Conservation (phyloP, 2,329 filamentous ascomycete species). For the Colletotrichum trifolii region DNA sequence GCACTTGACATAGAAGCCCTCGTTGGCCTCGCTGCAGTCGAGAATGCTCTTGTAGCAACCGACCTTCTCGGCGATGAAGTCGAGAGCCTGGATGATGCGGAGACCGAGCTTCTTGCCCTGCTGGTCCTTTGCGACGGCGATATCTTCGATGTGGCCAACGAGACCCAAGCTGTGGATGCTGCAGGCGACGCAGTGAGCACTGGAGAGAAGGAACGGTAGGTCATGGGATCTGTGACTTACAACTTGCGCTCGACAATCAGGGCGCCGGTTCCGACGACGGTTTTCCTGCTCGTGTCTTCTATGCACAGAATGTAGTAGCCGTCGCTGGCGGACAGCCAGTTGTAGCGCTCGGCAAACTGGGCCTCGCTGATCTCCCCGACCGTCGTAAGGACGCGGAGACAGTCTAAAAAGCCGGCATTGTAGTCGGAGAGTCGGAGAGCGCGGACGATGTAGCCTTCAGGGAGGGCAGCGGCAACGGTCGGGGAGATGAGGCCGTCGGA, state of each 20-base stretch:
- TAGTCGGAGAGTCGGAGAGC: slow-evolving; percentile 84
- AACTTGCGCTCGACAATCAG: slow-evolving; percentile 95
- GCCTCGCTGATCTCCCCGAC: slow-evolving; percentile 86
- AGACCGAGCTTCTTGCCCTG: slow-evolving; percentile 97
- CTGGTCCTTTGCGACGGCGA: slow-evolving; percentile 93
- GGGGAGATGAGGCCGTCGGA: slow-evolving; percentile 80
- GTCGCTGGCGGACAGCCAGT: slow-evolving; percentile 80
- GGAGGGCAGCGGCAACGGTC: slow-evolving; percentile 76
- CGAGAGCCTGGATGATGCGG: slow-evolving; percentile 91
- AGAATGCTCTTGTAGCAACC: slow-evolving; percentile 98
- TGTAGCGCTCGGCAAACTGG: slow-evolving; percentile 82
- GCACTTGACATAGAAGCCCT: slow-evolving; percentile 98
- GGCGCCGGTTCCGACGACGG: slow-evolving; percentile 90
- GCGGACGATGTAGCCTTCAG: slow-evolving; percentile 84
- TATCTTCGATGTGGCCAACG: slow-evolving; percentile 97
- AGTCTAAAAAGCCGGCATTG: slow-evolving; percentile 86
- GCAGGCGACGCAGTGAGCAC: slow-evolving; percentile 38
- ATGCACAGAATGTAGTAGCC: slow-evolving; percentile 91
- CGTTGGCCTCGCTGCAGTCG: slow-evolving; percentile 95
- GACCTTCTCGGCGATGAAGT: slow-evolving; percentile 85
- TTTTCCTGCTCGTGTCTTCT: slow-evolving; percentile 71
- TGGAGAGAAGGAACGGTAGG: slow-evolving; percentile 11
- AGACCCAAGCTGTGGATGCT: slow-evolving; percentile 83
- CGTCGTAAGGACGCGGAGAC: slow-evolving; percentile 89
- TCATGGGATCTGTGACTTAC: slow-evolving; percentile 59